Evolutionary conservation across 345 rosid genomes (phyloP), one percentile per base, ranked within the genome.

Genomic region (Cardiospermum halicacabum): DNA sequence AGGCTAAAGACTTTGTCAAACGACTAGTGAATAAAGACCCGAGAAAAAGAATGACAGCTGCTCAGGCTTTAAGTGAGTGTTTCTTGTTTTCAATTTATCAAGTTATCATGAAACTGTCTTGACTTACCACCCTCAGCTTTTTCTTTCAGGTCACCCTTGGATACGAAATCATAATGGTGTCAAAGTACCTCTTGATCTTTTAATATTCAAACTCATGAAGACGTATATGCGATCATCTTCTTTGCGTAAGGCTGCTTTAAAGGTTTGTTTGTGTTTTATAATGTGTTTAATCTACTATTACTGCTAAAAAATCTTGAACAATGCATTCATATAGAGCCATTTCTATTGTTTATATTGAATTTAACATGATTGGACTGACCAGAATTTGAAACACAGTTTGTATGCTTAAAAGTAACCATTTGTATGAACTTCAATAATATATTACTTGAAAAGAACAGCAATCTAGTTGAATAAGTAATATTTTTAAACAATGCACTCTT

Each of bases 61-160:
- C 92, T 72, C 97, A 94, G 78, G 99, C 97, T 63, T 70, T 94
- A 60, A 68, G 99, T 94, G 57, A 78, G 96, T 79, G 65, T 73
- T 42, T 73, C 2, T 12, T 15, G 65, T 53, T 68, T 58, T 69
- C 59, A 19, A 50, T 15, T 53, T 32, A 26, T 72, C 56, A 28
- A 31, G 64, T 72, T 36, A 53, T 39, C 21, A 11, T 53, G 40
- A 25, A 42, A 8, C 58, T 34, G 37, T 63, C 73, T 58, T 60
- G 39, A 69, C 34, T 65, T 59, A 50, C 60, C 67, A 2, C 6
- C 58, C 7, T 53, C 36, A 19, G 54, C 60, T 7, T 69, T 34
- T 24, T 27, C 15, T 65, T 65, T 25, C 83, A 94, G 99, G 92
- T 76, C 97, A 94, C 81, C 96, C 99, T 58, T 94, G 99, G 99